These are phyloP conservation scores for Fusarium xyrophilum DNA, from an alignment of 2,329 filamentous ascomycete genomes.

Conservation along the genomic window DNA sequence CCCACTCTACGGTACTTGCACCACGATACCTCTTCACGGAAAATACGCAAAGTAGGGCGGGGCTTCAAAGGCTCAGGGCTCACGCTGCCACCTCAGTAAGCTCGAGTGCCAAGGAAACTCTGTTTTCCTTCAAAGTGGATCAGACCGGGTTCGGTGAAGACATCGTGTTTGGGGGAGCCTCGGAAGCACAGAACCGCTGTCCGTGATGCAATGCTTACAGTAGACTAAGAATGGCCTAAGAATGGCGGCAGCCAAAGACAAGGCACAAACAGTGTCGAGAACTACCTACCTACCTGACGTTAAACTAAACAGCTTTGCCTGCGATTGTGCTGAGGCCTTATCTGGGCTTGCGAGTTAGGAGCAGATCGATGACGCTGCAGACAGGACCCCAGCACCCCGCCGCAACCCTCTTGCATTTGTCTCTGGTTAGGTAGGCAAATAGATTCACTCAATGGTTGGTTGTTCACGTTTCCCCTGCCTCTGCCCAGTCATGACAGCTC, in stretches of 20 bases:
- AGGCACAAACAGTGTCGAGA: background rate
- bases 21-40: background rate
- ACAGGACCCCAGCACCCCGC: conserved; percentile 27
- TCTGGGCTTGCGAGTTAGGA: background rate
- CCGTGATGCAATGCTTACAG: conserved; percentile 25
- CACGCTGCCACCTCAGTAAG: background rate
- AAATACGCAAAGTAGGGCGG: conserved; percentile 14
- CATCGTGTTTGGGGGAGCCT: background rate
- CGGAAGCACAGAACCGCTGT: background rate
- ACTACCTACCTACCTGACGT: background rate
- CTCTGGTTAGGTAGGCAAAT: background rate
- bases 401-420: conserved; percentile 13
- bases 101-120: conserved; percentile 23
- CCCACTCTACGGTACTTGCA: background rate
- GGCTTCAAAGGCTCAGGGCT: background rate
- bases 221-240: background rate
- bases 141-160: background rate
- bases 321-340: background rate
- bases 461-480: conserved; percentile 5
- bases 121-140: background rate
- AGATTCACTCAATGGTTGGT: background rate
- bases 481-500: background rate
- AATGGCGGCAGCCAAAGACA: conserved; percentile 9
- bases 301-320: conserved; percentile 10
- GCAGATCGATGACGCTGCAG: conserved; percentile 31